Conservation (phyloP, 2,329 filamentous ascomycete species). For the Didymella sp. region DNA sequence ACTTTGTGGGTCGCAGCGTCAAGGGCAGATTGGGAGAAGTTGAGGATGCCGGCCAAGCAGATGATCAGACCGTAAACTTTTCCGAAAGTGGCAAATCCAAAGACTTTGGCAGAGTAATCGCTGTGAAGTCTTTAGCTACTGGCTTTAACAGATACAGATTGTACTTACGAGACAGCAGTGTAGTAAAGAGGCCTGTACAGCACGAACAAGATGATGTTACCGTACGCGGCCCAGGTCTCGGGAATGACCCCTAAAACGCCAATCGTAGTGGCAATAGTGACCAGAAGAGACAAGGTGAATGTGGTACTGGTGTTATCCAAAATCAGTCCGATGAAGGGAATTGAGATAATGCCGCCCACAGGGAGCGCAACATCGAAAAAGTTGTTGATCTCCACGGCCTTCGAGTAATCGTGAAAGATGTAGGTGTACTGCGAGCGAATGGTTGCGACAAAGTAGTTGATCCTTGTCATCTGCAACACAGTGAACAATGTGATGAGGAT, state of each 20-base stretch:
- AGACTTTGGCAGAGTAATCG: slow-evolving; percentile 89
- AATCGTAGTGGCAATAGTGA: slow-evolving; percentile 74
- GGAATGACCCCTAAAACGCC: slow-evolving; percentile 79
- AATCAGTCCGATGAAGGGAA: slow-evolving; percentile 83
- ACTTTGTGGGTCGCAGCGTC: slow-evolving; percentile 78
- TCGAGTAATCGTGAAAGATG: slow-evolving; percentile 68
- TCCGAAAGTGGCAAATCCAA: slow-evolving; percentile 88
- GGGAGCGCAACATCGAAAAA: slow-evolving; percentile 89
- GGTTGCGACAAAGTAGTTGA: slow-evolving; percentile 94
- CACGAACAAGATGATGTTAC: slow-evolving; percentile 79
- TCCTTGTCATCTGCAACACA: slow-evolving; percentile 69
- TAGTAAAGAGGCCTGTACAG: slow-evolving; percentile 90
- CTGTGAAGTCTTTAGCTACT: slow-evolving; percentile 39
- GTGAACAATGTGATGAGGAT: slow-evolving; percentile 84
- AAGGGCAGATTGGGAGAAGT: slow-evolving; percentile 81
- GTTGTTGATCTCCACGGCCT: slow-evolving; percentile 75
- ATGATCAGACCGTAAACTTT: slow-evolving; percentile 95
- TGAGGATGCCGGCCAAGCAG: slow-evolving; percentile 81
- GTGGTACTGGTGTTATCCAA: slow-evolving; percentile 79
- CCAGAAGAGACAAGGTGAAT: slow-evolving; percentile 73
- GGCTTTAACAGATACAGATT: background rate
- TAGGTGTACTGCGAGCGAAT: slow-evolving; percentile 82
- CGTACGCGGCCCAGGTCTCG: slow-evolving; percentile 73
- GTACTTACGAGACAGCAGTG: slow-evolving; percentile 74
- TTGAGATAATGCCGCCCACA: slow-evolving; percentile 79